Conservation (phyloP, 2,329 filamentous ascomycete species). For the Aspergillus bombycis region DNA sequence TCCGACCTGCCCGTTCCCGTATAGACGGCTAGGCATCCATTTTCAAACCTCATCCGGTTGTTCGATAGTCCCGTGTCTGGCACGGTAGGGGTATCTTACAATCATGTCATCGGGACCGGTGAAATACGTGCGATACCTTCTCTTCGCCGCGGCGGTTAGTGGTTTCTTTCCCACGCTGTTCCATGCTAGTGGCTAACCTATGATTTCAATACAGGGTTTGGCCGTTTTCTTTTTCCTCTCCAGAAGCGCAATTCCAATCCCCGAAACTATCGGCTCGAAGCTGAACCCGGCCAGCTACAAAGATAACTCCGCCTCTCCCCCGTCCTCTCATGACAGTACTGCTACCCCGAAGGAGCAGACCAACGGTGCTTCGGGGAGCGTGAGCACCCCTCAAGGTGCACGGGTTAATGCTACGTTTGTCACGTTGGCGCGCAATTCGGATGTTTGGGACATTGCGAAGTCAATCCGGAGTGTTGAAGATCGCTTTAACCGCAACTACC, state of each 20-base stretch:
- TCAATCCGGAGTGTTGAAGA: slow-evolving; percentile 97
- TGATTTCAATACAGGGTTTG: slow-evolving; percentile 53
- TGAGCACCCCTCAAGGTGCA: slow-evolving; percentile 61
- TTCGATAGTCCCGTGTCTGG: slow-evolving; percentile 23
- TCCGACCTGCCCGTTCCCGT: neutral
- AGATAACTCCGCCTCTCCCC: slow-evolving; percentile 15
- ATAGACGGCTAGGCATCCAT: slow-evolving; percentile 6
- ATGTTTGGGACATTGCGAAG: slow-evolving; percentile 94
- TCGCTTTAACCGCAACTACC: slow-evolving; percentile 93
- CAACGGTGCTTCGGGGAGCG: slow-evolving; percentile 24
- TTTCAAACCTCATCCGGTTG: neutral
- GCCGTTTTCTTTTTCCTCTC: slow-evolving; percentile 83
- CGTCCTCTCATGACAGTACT: slow-evolving; percentile 31
- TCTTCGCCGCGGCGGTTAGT: slow-evolving; percentile 20
- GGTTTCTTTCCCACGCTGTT: neutral
- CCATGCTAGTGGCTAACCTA: neutral
- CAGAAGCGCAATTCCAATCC: slow-evolving; percentile 55
- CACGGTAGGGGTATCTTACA: slow-evolving; percentile 9
- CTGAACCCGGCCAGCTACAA: slow-evolving; percentile 27
- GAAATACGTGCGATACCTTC: slow-evolving; percentile 22
- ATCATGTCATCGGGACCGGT: slow-evolving; percentile 23
- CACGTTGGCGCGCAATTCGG: slow-evolving; percentile 87
- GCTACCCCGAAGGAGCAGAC: slow-evolving; percentile 17
- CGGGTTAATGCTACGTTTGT: slow-evolving; percentile 98
- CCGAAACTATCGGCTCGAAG: slow-evolving; percentile 29